phyloP scores from a whole-genome alignment of 495 filamentous ascomycete genomes.

The Penicillium longicatenatum region DNA sequence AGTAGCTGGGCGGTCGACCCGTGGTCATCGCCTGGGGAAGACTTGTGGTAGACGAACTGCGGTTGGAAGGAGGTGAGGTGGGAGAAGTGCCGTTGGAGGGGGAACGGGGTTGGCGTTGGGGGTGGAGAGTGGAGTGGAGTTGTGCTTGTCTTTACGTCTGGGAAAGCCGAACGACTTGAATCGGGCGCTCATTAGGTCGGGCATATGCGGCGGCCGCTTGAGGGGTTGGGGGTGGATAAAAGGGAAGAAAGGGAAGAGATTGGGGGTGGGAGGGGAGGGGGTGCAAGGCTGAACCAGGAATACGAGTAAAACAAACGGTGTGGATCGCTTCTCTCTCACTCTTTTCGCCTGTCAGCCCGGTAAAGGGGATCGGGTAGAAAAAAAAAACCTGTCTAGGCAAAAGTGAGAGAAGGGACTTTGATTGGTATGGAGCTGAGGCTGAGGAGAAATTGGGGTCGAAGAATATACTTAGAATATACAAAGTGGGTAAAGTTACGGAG shows the following conservation, averaged over 20 bases:
- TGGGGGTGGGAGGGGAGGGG: slow-evolving; percentile 17
- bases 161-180: slow-evolving; percentile 50
- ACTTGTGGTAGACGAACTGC: slow-evolving; percentile 53
- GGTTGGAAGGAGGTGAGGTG: slow-evolving; percentile 41
- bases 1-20: slow-evolving; percentile 71
- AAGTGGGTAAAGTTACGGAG: background rate
- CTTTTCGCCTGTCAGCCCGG: slow-evolving; percentile 9
- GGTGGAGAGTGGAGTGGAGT: slow-evolving; percentile 15
- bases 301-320: slow-evolving; percentile 17
- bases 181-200: slow-evolving; percentile 54
- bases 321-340: slow-evolving; percentile 2
- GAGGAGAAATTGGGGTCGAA: slow-evolving; percentile 5
- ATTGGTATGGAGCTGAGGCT: slow-evolving; percentile 17
- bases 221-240: slow-evolving; percentile 2
- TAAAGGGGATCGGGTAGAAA: slow-evolving; percentile 5
- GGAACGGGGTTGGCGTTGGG: slow-evolving; percentile 25
- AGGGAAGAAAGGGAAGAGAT: slow-evolving; percentile 15
- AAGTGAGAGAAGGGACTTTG: slow-evolving; percentile 9
- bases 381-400: background rate
- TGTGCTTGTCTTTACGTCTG: slow-evolving; percentile 47
- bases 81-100: slow-evolving; percentile 39
- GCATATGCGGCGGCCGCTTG: slow-evolving; percentile 33
- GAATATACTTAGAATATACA: background rate
- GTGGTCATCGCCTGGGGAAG: slow-evolving; percentile 48
- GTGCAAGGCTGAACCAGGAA: slow-evolving; percentile 14